A percentile compares a stretch with the other conserved stretches of the same genome.
phyloP scores from a whole-genome alignment of 768 basidiomycete species.

The Clavaria fumosa region DNA sequence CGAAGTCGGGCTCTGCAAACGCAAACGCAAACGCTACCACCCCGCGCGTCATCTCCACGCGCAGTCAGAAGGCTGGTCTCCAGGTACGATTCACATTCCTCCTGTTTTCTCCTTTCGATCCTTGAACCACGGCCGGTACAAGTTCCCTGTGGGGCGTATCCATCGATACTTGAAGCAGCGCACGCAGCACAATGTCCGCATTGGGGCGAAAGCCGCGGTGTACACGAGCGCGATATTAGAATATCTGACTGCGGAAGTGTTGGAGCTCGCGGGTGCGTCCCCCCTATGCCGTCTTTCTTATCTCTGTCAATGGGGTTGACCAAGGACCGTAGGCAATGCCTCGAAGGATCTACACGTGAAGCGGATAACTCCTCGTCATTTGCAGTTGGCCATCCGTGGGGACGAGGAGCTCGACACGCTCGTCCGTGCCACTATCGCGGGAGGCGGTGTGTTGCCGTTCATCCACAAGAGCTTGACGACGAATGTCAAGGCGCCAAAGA shows the following conservation, averaged over 20 bases:
- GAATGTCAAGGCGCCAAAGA: conserved; percentile 35
- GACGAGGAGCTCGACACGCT: conserved; percentile 96
- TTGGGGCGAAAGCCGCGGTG: conserved; percentile 95
- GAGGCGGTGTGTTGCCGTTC: conserved; percentile 77
- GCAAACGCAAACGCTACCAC: conserved; percentile 24
- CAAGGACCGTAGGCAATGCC: conserved; percentile 56
- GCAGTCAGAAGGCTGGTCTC: conserved; percentile 76
- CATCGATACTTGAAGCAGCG: conserved; percentile 88
- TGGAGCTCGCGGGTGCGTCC: conserved; percentile 80
- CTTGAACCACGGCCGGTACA: conserved; percentile 1
- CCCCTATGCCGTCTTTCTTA: not conserved
- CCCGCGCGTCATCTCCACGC: conserved; percentile 22
- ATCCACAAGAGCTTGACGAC: conserved; percentile 73
- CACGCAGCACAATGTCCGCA: conserved; percentile 86
- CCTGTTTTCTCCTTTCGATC: not conserved
- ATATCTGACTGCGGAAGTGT: conserved; percentile 90
- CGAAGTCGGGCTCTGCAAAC: conserved; percentile 33
- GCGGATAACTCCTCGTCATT: conserved; percentile 90
- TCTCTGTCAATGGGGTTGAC: not conserved
- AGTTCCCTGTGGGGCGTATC: conserved; percentile 97
- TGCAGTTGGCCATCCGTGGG: conserved; percentile 91
- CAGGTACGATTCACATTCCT: conserved; percentile 35
- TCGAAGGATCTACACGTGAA: conserved; percentile 96
- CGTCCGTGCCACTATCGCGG: conserved; percentile 87
- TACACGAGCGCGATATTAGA: conserved; percentile 94